Conservation (phyloP, 2,329 filamentous ascomycete species). For the Neophaeococcomyces aloes region DNA sequence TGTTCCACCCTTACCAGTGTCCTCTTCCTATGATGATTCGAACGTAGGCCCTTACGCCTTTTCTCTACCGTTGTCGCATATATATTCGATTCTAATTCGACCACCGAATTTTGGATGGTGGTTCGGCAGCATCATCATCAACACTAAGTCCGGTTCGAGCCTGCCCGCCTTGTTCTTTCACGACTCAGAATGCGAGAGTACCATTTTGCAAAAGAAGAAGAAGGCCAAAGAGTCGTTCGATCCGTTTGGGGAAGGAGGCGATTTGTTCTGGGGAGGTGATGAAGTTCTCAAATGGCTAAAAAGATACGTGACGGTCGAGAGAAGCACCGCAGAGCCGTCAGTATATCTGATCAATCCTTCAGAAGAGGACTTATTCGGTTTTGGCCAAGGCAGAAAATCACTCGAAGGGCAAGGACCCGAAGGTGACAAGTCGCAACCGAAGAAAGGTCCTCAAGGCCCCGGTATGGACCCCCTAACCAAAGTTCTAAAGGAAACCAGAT, state of each 20-base stretch:
- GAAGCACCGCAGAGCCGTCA: conserved; percentile 75
- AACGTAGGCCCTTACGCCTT: conserved; percentile 77
- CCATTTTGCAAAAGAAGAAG: conserved; percentile 86
- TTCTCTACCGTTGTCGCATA: conserved; percentile 75
- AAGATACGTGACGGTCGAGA: conserved; percentile 70
- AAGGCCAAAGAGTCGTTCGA: conserved; percentile 75
- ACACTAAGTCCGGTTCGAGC: conserved; percentile 78
- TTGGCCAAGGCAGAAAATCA: conserved; percentile 50
- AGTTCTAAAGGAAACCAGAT: conserved; percentile 85
- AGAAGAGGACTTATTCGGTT: conserved; percentile 71
- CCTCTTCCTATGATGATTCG: conserved; percentile 57
- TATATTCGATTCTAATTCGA: conserved; percentile 82
- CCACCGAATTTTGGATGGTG: conserved; percentile 95
- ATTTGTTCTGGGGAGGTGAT: conserved; percentile 96
- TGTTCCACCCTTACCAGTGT: conserved; percentile 80
- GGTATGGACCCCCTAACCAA: conserved; percentile 85
- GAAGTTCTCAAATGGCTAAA: conserved; percentile 87
- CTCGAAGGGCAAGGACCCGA: conserved; percentile 32
- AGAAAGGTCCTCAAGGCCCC: conserved; percentile 39
- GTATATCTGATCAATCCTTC: conserved; percentile 84
- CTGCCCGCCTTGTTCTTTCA: conserved; percentile 97
- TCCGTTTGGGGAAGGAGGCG: conserved; percentile 72
- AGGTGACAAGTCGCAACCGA: conserved; percentile 30
- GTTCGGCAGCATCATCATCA: conserved; percentile 93
- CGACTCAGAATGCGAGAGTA: conserved; percentile 91